Conservation (phyloP, 2,329 filamentous ascomycete genomes). For the Fusarium papillatum region DNA sequence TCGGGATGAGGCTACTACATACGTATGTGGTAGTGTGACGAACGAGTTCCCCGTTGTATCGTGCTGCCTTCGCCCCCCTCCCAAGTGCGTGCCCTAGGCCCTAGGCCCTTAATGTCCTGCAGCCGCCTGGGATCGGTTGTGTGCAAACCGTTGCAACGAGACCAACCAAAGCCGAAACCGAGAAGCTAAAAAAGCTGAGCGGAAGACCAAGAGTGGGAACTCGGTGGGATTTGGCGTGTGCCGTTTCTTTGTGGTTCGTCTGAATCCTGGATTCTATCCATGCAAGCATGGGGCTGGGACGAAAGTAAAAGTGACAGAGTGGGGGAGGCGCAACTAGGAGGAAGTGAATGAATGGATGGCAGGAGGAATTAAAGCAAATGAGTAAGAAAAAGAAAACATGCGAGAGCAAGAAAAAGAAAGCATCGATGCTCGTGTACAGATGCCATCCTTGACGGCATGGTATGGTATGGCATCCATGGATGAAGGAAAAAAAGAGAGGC, state of each 20-base stretch:
- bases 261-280: slow-evolving; percentile 1
- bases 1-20: slow-evolving; percentile 29
- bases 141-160: slow-evolving; percentile 13
- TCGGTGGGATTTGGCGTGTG: slow-evolving; percentile 5
- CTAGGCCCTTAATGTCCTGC: slow-evolving; percentile 25
- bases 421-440: not conserved
- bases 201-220: slow-evolving; percentile 11
- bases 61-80: slow-evolving; percentile 5
- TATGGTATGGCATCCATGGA: not conserved
- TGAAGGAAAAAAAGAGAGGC: not conserved
- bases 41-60: slow-evolving; percentile 34
- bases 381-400: not conserved
- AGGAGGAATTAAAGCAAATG: not conserved
- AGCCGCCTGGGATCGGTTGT: slow-evolving; percentile 18
- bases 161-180: slow-evolving; percentile 4
- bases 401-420: slow-evolving; percentile 12
- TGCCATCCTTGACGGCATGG: not conserved
- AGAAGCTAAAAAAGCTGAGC: slow-evolving; percentile 12
- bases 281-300: slow-evolving; percentile 13
- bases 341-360: not conserved
- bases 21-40: slow-evolving; percentile 26
- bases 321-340: slow-evolving; percentile 8
- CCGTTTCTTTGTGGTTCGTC: slow-evolving; percentile 12
- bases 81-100: slow-evolving; percentile 9
- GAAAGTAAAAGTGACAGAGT: slow-evolving; percentile 15